These are phyloP conservation scores for Beauveria australis DNA, from an alignment of 2,329 filamentous ascomycete species.

Conservation along the genomic window DNA sequence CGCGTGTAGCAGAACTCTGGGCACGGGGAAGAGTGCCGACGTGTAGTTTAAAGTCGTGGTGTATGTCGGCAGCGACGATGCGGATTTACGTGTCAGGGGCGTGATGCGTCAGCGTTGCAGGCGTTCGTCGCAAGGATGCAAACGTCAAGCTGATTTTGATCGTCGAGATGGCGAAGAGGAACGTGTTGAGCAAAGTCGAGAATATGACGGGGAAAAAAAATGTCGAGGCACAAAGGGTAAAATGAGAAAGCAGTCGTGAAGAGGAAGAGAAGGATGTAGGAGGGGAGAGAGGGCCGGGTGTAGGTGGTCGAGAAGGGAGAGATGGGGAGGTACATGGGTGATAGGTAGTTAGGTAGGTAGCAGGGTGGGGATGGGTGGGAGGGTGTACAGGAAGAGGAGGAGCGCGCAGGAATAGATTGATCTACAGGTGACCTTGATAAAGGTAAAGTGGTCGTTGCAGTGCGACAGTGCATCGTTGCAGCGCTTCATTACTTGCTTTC, in stretches of 20 bases:
- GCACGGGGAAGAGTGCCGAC: not conserved
- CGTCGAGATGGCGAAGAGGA: constrained; percentile 4
- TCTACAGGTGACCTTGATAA: not conserved
- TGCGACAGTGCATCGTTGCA: not conserved
- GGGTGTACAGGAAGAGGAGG: not conserved
- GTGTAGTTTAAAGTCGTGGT: not conserved
- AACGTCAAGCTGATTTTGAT: not conserved
- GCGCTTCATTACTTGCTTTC: not conserved
- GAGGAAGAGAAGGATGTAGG: constrained; percentile 10
- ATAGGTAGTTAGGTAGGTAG: not conserved
- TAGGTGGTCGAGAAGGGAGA: constrained; percentile 13
- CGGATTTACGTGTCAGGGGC: constrained; percentile 6
- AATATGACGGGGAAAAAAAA: constrained; percentile 8
- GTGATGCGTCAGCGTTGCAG: not conserved
- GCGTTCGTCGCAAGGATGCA: not conserved
- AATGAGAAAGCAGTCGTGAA: constrained; percentile 12
- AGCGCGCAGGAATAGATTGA: constrained; percentile 3
- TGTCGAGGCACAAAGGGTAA: constrained; percentile 13
- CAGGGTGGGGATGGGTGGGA: constrained; percentile 9
- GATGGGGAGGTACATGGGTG: constrained; percentile 10
- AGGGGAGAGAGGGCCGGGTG: constrained; percentile 16
- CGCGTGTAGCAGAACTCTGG: not conserved
- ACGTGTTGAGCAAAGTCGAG: constrained; percentile 8
- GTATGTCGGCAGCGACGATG: not conserved
- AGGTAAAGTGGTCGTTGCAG: not conserved